Base-by-base conservation (phyloP, 2,329 filamentous ascomycete genomes). In the Alternaria sp. region DNA sequence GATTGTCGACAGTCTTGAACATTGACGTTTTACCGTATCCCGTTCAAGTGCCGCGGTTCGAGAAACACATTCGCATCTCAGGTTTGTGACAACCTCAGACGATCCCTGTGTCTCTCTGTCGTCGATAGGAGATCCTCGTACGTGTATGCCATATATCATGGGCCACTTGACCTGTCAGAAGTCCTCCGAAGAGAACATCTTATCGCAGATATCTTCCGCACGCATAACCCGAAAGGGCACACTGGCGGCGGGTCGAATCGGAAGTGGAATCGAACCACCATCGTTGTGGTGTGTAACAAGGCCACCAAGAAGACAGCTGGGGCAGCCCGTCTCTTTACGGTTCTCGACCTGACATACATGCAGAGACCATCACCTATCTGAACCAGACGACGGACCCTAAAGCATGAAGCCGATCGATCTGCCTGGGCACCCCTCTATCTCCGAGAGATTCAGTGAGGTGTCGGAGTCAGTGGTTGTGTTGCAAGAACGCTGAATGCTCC, bases 351-450 rank as follows among this genome's bases (percentile, higher is more conserved):
- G 43, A 46, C 43, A 46, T 46, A 46, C 43, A 28, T 18, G 43
- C 26, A 46, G 43, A 28, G 43, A 46, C 5, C 22, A 22, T 22
- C 22, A 22, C 22, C 26, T 30, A 30, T 6, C 43, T 46, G 24
- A 46, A 46, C 43, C 44, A 28, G 44, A 47, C 26, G 44, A 47
- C 43, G 26, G 43, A 46, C 43, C n/a, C 43, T 28, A 36, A 36
- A 36, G 34, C 34, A 36, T n/a, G 34, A 36, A 36, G 34, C 34
- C 24, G 11, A 46, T 46, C 43, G 24, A 26, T 26, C 24, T 46
- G 43, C 43, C 24, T 11, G 24, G 7, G 43, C 43, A 18, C 18
- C 43, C 30, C 43, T 12, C 43, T 16, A 36, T 46, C 43, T 5
- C 24, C 18, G 43, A 28, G 43, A 28, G 26, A 46, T 38, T 32